Conservation (phyloP, 306 rosid species). For the Vicia villosa region DNA sequence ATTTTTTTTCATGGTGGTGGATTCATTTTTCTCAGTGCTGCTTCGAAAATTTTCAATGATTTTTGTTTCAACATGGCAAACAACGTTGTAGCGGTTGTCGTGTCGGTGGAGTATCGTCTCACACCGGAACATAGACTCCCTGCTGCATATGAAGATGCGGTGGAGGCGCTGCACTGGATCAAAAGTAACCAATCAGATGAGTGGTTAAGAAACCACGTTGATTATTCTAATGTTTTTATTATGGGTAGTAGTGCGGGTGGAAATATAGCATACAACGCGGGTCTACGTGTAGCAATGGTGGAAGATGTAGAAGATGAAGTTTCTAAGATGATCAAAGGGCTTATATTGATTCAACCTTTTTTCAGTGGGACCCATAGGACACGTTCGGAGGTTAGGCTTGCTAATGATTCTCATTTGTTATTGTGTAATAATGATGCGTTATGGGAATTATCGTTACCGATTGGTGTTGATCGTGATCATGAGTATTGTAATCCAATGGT, state of each 20-base stretch:
- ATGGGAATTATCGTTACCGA: conserved; percentile 56
- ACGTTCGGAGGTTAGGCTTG: conserved; percentile 44
- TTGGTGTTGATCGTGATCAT: conserved; percentile 54
- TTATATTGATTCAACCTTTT: conserved; percentile 54
- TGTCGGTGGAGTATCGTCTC: conserved; percentile 56
- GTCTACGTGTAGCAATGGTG: conserved; percentile 39
- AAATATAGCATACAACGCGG: conserved; percentile 54
- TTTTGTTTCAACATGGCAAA: conserved; percentile 46
- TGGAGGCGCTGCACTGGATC: conserved; percentile 61
- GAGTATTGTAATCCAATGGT: conserved; percentile 55
- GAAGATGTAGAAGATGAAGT: neutral
- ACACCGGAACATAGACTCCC: conserved; percentile 62
- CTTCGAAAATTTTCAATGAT: conserved; percentile 29
- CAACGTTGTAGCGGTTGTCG: conserved; percentile 36
- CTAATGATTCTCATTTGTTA: conserved; percentile 29
- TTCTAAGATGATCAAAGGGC: conserved; percentile 48
- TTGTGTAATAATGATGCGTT: conserved; percentile 24
- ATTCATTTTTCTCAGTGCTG: conserved; percentile 43
- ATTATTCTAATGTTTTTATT: conserved; percentile 40
- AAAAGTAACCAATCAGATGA: conserved; percentile 37
- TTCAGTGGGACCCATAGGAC: conserved; percentile 53
- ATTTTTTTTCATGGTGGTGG: conserved; percentile 59
- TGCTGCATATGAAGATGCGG: conserved; percentile 57
- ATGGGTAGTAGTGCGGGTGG: conserved; percentile 60
- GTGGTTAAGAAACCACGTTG: conserved; percentile 49